A percentile compares a stretch with the other conserved stretches of the same genome.
Evolutionary conservation across 2,329 filamentous ascomycete genomes (phyloP).

Genomic region (Curvularia sp.): DNA sequence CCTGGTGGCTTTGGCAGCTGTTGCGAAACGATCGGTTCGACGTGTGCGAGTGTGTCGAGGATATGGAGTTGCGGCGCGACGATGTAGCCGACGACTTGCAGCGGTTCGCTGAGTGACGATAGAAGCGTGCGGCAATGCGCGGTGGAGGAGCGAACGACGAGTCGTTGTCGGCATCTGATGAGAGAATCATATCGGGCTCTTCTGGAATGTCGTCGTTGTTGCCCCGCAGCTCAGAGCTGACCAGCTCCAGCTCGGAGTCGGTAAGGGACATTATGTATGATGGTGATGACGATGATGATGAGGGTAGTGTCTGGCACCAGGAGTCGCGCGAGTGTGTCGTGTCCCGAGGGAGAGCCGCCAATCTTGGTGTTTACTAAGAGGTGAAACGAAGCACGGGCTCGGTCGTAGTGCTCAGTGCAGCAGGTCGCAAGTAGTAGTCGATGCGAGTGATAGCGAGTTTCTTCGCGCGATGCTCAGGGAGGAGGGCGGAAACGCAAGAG

Average conservation of each 20-base stretch:
- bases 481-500: slow-evolving; percentile 32
- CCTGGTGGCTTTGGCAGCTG: slow-evolving; percentile 74
- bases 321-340: slow-evolving; percentile 34
- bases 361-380: slow-evolving; percentile 19
- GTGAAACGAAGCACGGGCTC: slow-evolving; percentile 46
- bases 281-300: slow-evolving; percentile 4
- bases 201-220: slow-evolving; percentile 53
- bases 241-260: slow-evolving; percentile 45
- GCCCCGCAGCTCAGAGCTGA: slow-evolving; percentile 36
- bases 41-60: slow-evolving; percentile 74
- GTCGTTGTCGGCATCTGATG: slow-evolving; percentile 49
- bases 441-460: slow-evolving; percentile 16
- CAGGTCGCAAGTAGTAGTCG: slow-evolving; percentile 30
- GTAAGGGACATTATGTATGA: slow-evolving; percentile 39
- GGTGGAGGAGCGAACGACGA: slow-evolving; percentile 70
- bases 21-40: slow-evolving; percentile 65
- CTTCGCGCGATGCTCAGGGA: slow-evolving; percentile 28
- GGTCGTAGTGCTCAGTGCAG: slow-evolving; percentile 29
- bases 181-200: slow-evolving; percentile 52
- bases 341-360: slow-evolving; percentile 15
- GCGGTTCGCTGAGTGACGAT: slow-evolving; percentile 68
- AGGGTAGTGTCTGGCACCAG: slow-evolving; percentile 5
- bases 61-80: slow-evolving; percentile 80
- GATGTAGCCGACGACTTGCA: slow-evolving; percentile 79
- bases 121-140: slow-evolving; percentile 80